Conservation (phyloP, 148 eudicot species). For the Vaccinium macrocarpon region DNA sequence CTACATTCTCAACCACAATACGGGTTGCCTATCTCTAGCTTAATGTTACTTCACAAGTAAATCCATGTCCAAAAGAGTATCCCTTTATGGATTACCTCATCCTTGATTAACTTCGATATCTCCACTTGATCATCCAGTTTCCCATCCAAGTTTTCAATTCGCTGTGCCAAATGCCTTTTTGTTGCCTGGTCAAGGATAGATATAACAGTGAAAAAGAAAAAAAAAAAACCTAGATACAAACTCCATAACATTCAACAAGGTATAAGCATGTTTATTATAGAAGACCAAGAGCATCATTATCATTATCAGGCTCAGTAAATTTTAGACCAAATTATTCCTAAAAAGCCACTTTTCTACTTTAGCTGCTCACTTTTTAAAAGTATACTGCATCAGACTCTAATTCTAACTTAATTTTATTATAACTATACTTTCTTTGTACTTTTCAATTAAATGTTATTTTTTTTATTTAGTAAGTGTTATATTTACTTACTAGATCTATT, state of each 20-base stretch:
- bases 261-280: neutral
- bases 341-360: too few species aligned
- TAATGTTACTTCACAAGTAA: neutral
- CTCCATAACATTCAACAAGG: neutral
- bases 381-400: too few species aligned
- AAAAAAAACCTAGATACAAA: neutral
- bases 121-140: conserved; percentile 79
- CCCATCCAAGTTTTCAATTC: conserved; percentile 75
- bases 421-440: too few species aligned
- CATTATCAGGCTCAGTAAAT: too few species aligned
- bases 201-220: neutral
- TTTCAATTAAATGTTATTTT: too few species aligned
- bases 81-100: conserved; percentile 42
- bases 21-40: neutral
- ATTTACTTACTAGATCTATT: too few species aligned
- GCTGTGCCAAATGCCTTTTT: conserved; percentile 73
- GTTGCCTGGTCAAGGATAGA: conserved; percentile 51
- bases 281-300: too few species aligned
- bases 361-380: too few species aligned
- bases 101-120: conserved; percentile 51
- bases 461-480: too few species aligned
- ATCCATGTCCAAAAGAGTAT: neutral
- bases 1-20: neutral
- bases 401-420: too few species aligned
- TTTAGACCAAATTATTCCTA: too few species aligned